Percentiles rank a stretch among this genome's conserved stretches.
Conservation (phyloP, 805 yeast genomes). For the Candida sanyiensis region DNA sequence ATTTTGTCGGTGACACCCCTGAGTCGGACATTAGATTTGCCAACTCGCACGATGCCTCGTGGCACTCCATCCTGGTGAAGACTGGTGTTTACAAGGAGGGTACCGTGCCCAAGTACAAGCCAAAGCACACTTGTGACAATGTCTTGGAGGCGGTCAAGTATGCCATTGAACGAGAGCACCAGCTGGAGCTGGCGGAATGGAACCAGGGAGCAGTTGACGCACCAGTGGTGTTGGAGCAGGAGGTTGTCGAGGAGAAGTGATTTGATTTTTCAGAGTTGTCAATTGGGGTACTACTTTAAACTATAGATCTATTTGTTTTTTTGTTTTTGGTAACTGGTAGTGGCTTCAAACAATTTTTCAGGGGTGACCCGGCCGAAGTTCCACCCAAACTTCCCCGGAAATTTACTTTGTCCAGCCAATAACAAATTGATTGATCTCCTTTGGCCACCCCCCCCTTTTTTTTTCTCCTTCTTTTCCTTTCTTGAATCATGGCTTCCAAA, state of each 20-base stretch:
- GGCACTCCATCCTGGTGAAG: conserved; percentile 81
- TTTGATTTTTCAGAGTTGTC: no score
- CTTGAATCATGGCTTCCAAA: neutral
- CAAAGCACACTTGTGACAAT: conserved; percentile 65
- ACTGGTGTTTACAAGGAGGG: conserved; percentile 86
- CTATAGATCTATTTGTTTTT: no score
- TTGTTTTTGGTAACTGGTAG: no score
- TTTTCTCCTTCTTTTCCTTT: no score
- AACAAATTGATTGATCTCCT: no score
- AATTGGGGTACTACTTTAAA: no score
- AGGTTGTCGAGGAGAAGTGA: conserved; percentile 17
- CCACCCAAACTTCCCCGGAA: conserved; percentile 1
- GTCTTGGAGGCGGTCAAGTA: conserved; percentile 79
- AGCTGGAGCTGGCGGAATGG: conserved; percentile 69
- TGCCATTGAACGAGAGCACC: conserved; percentile 79
- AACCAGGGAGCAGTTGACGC: conserved; percentile 50
- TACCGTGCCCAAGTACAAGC: conserved; percentile 70
- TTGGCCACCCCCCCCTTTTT: no score
- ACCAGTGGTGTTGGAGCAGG: conserved; percentile 42
- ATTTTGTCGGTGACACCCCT: conserved; percentile 87
- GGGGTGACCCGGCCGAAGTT: no score
- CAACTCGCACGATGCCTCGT: conserved; percentile 75
- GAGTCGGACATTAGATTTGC: conserved; percentile 87
- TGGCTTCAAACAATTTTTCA: neutral
- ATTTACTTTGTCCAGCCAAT: neutral